Percentiles rank a stretch among this genome's conserved stretches.
Evolutionary conservation across 2,329 filamentous ascomycete species (phyloP).

Genomic region (Harringtonia aguacate): DNA sequence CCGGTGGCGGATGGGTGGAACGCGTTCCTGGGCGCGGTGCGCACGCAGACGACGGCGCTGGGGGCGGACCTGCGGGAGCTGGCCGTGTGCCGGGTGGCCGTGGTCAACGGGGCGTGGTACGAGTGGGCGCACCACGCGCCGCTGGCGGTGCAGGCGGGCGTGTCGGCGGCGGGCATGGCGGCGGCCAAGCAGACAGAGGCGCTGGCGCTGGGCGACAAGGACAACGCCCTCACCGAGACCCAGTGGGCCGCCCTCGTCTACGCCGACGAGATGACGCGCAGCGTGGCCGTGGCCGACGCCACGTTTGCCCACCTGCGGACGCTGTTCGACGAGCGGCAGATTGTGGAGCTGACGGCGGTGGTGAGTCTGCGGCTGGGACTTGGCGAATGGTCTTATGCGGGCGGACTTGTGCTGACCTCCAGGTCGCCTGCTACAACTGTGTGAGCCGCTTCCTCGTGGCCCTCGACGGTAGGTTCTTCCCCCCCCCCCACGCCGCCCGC

Average conservation of each 20-base stretch:
- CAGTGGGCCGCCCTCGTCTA: slow-evolving; percentile 63
- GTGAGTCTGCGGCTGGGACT: slow-evolving; percentile 29
- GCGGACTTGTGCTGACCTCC: neutral
- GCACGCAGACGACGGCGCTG: slow-evolving; percentile 44
- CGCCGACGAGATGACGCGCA: slow-evolving; percentile 74
- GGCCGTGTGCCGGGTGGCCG: slow-evolving; percentile 71
- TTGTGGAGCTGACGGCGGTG: slow-evolving; percentile 74
- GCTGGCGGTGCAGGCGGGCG: slow-evolving; percentile 47
- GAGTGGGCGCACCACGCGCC: slow-evolving; percentile 77
- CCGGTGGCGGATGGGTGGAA: slow-evolving; percentile 69
- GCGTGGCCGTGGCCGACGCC: slow-evolving; percentile 56
- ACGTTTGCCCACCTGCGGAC: slow-evolving; percentile 54
- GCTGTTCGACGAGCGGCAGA: slow-evolving; percentile 56
- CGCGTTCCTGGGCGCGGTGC: slow-evolving; percentile 52
- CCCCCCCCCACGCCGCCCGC: neutral
- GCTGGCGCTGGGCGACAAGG: slow-evolving; percentile 13
- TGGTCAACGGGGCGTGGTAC: slow-evolving; percentile 72
- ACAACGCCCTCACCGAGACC: slow-evolving; percentile 35
- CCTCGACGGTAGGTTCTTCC: slow-evolving; percentile 50
- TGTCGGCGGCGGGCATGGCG: slow-evolving; percentile 39
- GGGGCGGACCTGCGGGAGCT: slow-evolving; percentile 56
- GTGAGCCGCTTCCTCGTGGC: slow-evolving; percentile 78
- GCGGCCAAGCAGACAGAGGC: slow-evolving; percentile 25
- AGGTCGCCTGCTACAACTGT: slow-evolving; percentile 66
- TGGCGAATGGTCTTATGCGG: neutral